These are phyloP conservation scores for Claviceps maximensis DNA, from an alignment of 2,329 filamentous ascomycete genomes.

Conservation along the genomic window DNA sequence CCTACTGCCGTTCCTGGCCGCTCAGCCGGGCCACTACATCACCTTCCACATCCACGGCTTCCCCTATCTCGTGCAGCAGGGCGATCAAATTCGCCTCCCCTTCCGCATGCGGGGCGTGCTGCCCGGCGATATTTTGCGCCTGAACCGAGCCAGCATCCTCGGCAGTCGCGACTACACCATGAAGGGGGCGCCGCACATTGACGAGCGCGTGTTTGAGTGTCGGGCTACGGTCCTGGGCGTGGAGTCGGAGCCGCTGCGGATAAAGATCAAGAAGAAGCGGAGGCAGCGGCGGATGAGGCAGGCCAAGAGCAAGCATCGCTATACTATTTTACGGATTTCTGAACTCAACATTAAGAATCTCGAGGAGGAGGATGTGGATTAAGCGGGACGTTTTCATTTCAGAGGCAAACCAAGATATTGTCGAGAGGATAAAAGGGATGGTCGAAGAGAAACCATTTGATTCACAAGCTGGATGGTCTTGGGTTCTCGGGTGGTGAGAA, in stretches of 20 bases:
- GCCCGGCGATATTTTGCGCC: slow-evolving; percentile 73
- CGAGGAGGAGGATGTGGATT: slow-evolving; percentile 28
- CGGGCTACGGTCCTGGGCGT: slow-evolving; percentile 72
- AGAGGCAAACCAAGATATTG: no score
- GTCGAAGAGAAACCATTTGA: neutral
- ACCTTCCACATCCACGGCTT: slow-evolving; percentile 67
- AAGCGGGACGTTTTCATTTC: neutral
- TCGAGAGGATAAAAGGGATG: no score
- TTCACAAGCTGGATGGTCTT: neutral
- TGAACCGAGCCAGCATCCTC: slow-evolving; percentile 72
- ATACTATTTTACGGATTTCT: slow-evolving; percentile 73
- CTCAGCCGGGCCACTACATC: slow-evolving; percentile 66
- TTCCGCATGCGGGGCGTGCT: slow-evolving; percentile 65
- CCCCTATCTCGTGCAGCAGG: slow-evolving; percentile 66
- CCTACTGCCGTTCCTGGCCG: slow-evolving; percentile 57
- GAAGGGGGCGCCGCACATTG: slow-evolving; percentile 67
- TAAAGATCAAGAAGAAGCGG: slow-evolving; percentile 72
- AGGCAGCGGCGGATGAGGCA: slow-evolving; percentile 60
- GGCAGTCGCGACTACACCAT: slow-evolving; percentile 86
- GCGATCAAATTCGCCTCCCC: slow-evolving; percentile 63
- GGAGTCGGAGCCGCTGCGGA: slow-evolving; percentile 65
- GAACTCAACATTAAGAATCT: slow-evolving; percentile 54
- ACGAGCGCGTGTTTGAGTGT: slow-evolving; percentile 74
- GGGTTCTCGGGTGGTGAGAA: neutral
- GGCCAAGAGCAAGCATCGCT: slow-evolving; percentile 81